Evolutionary conservation across 1,284 basidiomycete genomes (phyloP).

Genomic region (Boletus sp.): DNA sequence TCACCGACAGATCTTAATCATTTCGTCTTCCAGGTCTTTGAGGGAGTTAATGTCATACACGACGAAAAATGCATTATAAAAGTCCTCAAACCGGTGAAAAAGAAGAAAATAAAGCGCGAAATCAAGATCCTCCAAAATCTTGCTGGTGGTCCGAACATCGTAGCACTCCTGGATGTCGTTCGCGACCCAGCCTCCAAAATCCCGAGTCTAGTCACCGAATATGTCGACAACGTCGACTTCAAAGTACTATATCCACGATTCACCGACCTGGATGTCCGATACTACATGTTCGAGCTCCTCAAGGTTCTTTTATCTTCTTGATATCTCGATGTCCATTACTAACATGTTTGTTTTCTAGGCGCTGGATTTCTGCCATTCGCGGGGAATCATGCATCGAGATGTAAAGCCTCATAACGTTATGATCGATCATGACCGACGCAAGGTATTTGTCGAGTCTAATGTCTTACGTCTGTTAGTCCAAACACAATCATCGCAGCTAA

Average conservation of each 20-base stretch:
- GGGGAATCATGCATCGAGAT: slow-evolving; percentile 99
- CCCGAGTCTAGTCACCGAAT: slow-evolving; percentile 97
- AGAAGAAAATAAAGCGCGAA: slow-evolving; percentile 99
- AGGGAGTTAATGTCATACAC: slow-evolving; percentile 90
- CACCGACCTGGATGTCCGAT: slow-evolving; percentile 92
- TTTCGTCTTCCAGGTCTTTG: slow-evolving; percentile 74
- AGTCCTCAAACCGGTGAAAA: slow-evolving; percentile 98
- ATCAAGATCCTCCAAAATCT: slow-evolving; percentile 98
- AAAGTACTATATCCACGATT: slow-evolving; percentile 96
- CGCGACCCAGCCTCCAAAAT: slow-evolving; percentile 94
- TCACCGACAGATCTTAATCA: slow-evolving; percentile 15
- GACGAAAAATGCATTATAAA: slow-evolving; percentile 98
- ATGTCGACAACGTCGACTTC: slow-evolving; percentile 97
- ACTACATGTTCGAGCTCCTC: slow-evolving; percentile 94
- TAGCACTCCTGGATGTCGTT: slow-evolving; percentile 91
- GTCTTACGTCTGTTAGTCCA: slow-evolving; percentile 5
- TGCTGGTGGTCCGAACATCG: slow-evolving; percentile 90
- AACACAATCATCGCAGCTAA: slow-evolving; percentile 52
- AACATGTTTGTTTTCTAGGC: slow-evolving; percentile 50
- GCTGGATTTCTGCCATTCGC: slow-evolving; percentile 96
- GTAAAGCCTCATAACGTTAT: slow-evolving; percentile 99
- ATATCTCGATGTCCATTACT: slow-evolving; percentile 6
- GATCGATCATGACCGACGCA: slow-evolving; percentile 97
- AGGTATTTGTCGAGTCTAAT: slow-evolving; percentile 47
- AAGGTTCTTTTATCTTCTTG: slow-evolving; percentile 53